These are phyloP conservation scores for Suillus paluster DNA, from an alignment of 768 basidiomycete species.

Conservation along the genomic window DNA sequence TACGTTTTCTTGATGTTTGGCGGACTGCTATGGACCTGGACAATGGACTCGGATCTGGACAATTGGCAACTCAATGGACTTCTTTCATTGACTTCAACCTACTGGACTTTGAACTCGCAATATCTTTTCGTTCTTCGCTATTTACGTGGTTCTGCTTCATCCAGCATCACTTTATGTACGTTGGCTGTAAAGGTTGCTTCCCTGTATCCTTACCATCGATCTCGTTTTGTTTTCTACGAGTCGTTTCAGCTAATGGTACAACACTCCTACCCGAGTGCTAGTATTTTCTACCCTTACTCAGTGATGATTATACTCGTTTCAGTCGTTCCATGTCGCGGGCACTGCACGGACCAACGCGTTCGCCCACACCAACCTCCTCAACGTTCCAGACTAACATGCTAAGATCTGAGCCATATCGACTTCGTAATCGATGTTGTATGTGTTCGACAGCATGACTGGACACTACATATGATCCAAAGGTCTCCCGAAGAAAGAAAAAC, in stretches of 20 bases:
- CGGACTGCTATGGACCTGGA: neutral
- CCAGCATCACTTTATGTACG: neutral
- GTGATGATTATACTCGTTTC: too few species aligned
- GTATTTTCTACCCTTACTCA: neutral
- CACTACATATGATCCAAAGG: too few species aligned
- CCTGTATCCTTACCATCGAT: neutral
- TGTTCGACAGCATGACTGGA: too few species aligned
- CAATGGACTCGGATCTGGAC: neutral
- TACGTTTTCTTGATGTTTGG: neutral
- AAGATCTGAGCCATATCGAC: too few species aligned
- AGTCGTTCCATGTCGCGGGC: too few species aligned
- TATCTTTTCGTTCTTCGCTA: neutral
- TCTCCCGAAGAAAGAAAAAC: too few species aligned
- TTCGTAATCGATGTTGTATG: too few species aligned
- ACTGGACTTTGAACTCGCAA: neutral
- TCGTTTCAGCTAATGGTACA: neutral
- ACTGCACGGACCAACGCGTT: too few species aligned
- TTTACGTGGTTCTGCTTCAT: neutral
- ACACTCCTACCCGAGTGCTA: neutral
- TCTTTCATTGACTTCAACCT: neutral
- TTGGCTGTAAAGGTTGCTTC: neutral
- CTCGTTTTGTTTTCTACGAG: neutral
- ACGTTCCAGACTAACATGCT: too few species aligned
- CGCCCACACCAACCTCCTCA: too few species aligned
- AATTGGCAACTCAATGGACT: constrained; percentile 2